Conservation (phyloP, 768 basidiomycete species). For the Ramaria sp. region DNA sequence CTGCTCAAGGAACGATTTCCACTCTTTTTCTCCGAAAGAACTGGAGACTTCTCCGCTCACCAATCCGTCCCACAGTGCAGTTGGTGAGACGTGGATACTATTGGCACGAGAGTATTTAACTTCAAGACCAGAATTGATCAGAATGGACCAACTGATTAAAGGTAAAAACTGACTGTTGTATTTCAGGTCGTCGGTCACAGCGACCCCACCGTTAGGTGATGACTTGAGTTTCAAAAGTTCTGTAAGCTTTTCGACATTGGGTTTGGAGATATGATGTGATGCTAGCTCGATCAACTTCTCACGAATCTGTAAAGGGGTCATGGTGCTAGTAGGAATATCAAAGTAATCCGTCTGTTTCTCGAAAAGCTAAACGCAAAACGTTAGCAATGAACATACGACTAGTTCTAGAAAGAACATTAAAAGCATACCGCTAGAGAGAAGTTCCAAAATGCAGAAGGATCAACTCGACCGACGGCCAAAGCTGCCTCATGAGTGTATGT, state of each 20-base stretch:
- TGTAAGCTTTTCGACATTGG: conserved; percentile 41
- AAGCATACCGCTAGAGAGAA: conserved; percentile 51
- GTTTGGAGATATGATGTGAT: conserved; percentile 37
- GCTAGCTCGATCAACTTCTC: conserved; percentile 59
- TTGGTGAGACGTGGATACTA: conserved; percentile 84
- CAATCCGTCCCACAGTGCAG: conserved; percentile 67
- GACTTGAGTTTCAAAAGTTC: conserved; percentile 54
- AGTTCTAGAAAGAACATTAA: not conserved
- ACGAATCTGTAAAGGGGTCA: conserved; percentile 64
- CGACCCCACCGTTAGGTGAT: conserved; percentile 69
- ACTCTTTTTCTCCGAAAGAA: conserved; percentile 28
- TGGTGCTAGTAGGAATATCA: conserved; percentile 57
- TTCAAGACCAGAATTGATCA: conserved; percentile 19
- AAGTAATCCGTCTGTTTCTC: conserved; percentile 68
- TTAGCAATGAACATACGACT: no score
- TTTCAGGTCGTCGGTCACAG: conserved; percentile 78
- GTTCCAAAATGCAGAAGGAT: conserved; percentile 72
- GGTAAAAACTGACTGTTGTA: conserved; percentile 44
- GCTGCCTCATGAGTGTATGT: conserved; percentile 74
- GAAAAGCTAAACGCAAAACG: conserved; percentile 46
- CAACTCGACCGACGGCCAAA: conserved; percentile 59
- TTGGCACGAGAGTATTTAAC: conserved; percentile 92
- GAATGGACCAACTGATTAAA: not conserved
- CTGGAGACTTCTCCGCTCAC: conserved; percentile 66
- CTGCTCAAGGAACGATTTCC: conserved; percentile 1